Evolutionary conservation across 106 monocot genomes (phyloP).

Genomic region (Apostasia shenzhenica): DNA sequence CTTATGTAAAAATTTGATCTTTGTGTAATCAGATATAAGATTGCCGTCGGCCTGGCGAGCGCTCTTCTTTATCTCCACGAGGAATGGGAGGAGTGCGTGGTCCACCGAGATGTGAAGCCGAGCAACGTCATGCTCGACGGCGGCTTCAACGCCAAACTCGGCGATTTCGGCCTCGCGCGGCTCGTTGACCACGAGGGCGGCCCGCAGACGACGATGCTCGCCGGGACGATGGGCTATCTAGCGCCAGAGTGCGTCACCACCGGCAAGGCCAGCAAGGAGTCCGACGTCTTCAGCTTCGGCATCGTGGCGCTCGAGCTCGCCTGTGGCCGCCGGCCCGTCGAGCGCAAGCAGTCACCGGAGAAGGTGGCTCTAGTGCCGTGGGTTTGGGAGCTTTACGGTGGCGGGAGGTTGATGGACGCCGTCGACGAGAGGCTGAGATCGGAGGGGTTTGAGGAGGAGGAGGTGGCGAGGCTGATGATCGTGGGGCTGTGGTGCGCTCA

Average conservation of each 20-base stretch:
- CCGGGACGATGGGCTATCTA: conserved; percentile 24
- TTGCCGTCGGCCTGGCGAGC: conserved; percentile 10
- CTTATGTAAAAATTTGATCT: not conserved
- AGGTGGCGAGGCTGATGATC: conserved; percentile 4
- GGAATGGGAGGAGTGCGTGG: conserved; percentile 23
- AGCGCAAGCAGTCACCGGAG: not conserved
- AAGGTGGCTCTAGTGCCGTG: conserved; percentile 4
- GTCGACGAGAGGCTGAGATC: conserved; percentile 5
- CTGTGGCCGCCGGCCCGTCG: conserved; percentile 11
- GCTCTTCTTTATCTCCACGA: conserved; percentile 22
- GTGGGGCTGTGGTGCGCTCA: conserved; percentile 14
- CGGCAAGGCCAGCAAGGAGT: conserved; percentile 14
- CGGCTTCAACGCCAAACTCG: conserved; percentile 17
- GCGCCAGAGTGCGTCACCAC: conserved; percentile 14
- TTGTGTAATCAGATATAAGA: conserved; percentile 4
- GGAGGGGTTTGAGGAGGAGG: conserved; percentile 6
- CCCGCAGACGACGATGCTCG: conserved; percentile 8
- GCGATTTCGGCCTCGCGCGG: conserved; percentile 24
- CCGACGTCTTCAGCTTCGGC: conserved; percentile 25
- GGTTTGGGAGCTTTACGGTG: conserved; percentile 24
- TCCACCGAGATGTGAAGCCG: conserved; percentile 20
- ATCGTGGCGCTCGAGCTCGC: conserved; percentile 16
- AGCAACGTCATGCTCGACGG: conserved; percentile 26
- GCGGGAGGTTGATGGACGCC: not conserved
- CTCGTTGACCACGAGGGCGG: conserved; percentile 6